phyloP scores from a whole-genome alignment of 164 flowering plant species.

The Malania oleifera region DNA sequence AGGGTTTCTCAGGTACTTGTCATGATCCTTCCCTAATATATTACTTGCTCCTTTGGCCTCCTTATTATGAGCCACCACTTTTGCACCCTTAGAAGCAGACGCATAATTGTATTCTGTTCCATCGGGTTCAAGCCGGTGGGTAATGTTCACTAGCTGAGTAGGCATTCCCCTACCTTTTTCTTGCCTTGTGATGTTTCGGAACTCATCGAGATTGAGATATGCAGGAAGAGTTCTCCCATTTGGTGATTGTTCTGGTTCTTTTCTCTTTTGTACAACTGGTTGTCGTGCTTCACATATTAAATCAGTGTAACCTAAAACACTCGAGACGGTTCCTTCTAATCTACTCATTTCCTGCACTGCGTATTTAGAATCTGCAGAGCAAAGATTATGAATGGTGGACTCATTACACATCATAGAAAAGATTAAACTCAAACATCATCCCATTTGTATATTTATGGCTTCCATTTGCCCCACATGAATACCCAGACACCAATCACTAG shows the following conservation, averaged over 20 bases:
- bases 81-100: conserved; percentile 75
- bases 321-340: conserved; percentile 32
- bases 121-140: conserved; percentile 67
- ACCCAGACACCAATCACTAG: conserved; percentile 11
- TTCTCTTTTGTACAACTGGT: conserved; percentile 11
- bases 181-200: conserved; percentile 40
- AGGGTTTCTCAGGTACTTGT: conserved; percentile 78
- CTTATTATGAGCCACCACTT: conserved; percentile 67
- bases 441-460: conserved; percentile 12
- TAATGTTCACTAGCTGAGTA: conserved; percentile 41
- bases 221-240: conserved; percentile 29
- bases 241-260: conserved; percentile 16
- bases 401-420: conserved; percentile 16
- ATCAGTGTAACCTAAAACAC: conserved; percentile 30
- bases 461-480: conserved; percentile 19
- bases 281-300: conserved; percentile 31
- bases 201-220: conserved; percentile 57
- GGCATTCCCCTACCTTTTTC: conserved; percentile 25
- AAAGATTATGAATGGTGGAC: conserved; percentile 11
- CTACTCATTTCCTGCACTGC: conserved; percentile 24
- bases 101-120: conserved; percentile 82
- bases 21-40: conserved; percentile 63
- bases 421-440: conserved; percentile 25
- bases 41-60: conserved; percentile 82
- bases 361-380: conserved; percentile 17